These are phyloP conservation scores for Aspergillus haitiensis DNA, from an alignment of 495 filamentous ascomycete species.

Conservation along the genomic window DNA sequence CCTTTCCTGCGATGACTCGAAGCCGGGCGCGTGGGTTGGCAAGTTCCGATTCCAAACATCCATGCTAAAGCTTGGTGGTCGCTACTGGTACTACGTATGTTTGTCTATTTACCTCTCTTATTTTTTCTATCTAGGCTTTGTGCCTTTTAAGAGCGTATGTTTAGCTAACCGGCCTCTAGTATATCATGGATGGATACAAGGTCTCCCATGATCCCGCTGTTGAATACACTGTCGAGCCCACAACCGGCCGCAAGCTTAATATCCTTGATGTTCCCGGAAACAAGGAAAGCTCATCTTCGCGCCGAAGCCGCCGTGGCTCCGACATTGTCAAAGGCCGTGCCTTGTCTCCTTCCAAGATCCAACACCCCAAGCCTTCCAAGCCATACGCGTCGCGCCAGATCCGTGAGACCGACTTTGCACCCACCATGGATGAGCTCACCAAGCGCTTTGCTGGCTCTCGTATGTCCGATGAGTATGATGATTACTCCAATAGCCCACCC, in stretches of 20 bases:
- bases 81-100: conserved; percentile 97
- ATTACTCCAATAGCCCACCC: conserved; percentile 62
- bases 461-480: conserved; percentile 68
- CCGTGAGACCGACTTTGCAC: conserved; percentile 72
- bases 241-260: conserved; percentile 92
- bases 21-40: conserved; percentile 86
- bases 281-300: conserved; percentile 33
- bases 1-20: conserved; percentile 81
- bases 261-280: conserved; percentile 65
- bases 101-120: conserved; percentile 2
- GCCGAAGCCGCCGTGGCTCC: conserved; percentile 38
- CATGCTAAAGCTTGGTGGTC: conserved; percentile 76
- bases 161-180: conserved; percentile 42
- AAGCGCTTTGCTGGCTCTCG: conserved; percentile 69
- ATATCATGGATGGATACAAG: conserved; percentile 99
- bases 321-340: conserved; percentile 84
- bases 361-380: conserved; percentile 83
- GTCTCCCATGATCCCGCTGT: conserved; percentile 95
- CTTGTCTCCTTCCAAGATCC: conserved; percentile 84
- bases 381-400: conserved; percentile 83
- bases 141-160: not conserved
- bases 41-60: conserved; percentile 92
- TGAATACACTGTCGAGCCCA: conserved; percentile 88
- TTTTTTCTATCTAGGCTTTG: not conserved
- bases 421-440: conserved; percentile 70